Conservation (phyloP, 768 basidiomycete genomes). For the Scleroderma citrinum region DNA sequence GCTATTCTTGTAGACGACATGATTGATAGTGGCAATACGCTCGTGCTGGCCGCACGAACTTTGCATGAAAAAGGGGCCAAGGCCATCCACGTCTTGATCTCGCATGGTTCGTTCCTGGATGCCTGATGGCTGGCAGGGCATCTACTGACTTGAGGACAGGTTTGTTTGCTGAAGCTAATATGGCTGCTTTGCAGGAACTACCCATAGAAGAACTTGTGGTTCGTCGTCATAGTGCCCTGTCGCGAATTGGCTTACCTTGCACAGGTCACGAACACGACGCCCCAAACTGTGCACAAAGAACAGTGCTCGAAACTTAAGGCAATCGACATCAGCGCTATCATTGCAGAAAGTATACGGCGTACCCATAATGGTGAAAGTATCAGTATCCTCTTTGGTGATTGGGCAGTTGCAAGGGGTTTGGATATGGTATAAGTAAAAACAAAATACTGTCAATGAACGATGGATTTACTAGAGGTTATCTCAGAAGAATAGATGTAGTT, state of each 20-base stretch:
- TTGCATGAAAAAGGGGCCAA: slow-evolving; percentile 86
- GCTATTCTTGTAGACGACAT: slow-evolving; percentile 98
- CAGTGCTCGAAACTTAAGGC: slow-evolving; percentile 73
- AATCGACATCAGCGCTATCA: slow-evolving; percentile 85
- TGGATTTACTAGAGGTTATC: no score
- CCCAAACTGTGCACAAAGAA: slow-evolving; percentile 64
- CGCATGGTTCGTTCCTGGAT: slow-evolving; percentile 61
- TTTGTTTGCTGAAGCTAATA: slow-evolving; percentile 70
- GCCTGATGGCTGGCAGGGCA: slow-evolving; percentile 4
- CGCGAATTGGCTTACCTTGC: slow-evolving; percentile 3
- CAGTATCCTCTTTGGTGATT: slow-evolving; percentile 81
- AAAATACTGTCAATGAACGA: background rate
- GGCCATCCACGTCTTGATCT: slow-evolving; percentile 81
- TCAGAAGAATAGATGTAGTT: background rate
- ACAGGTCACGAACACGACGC: slow-evolving; percentile 93
- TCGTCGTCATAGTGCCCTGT: slow-evolving; percentile 19
- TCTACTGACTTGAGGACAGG: slow-evolving; percentile 37
- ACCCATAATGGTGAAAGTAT: slow-evolving; percentile 95
- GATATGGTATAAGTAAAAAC: slow-evolving; percentile 21
- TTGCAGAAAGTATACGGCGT: slow-evolving; percentile 93
- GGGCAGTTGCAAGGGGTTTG: slow-evolving; percentile 45
- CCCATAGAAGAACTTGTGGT: slow-evolving; percentile 86
- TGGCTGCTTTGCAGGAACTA: slow-evolving; percentile 59
- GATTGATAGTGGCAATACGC: slow-evolving; percentile 93
- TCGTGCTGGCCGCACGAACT: slow-evolving; percentile 78